phyloP scores from a whole-genome alignment of 2,329 filamentous ascomycete species.

The Aureobasidium musti region DNA sequence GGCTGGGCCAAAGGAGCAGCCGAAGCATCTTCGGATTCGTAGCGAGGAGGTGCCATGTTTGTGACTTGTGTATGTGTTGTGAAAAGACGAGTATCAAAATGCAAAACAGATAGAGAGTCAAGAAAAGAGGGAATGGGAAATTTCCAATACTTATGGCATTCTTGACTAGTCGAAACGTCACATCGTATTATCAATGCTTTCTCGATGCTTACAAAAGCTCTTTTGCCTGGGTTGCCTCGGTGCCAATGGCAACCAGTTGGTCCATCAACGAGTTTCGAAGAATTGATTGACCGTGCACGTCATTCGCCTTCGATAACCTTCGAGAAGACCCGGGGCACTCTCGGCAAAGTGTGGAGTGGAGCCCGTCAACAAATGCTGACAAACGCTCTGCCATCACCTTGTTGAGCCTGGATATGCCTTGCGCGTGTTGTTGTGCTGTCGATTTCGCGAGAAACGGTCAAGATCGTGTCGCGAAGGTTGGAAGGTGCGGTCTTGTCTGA shows the following conservation, averaged over 20 bases:
- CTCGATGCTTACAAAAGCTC: conserved; percentile 22
- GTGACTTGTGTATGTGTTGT: neutral
- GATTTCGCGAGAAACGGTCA: neutral
- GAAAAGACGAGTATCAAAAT: neutral
- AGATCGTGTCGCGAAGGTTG: neutral
- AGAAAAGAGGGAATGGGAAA: conserved; percentile 5
- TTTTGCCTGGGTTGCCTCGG: conserved; percentile 17
- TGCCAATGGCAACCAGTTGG: neutral
- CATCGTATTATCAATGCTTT: conserved; percentile 12
- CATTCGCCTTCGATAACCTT: conserved; percentile 26
- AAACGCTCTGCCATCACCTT: neutral
- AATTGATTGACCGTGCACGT: conserved; percentile 26
- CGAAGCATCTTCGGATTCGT: conserved; percentile 46
- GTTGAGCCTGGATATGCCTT: no score
- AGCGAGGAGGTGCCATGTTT: conserved; percentile 39
- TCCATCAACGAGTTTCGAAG: neutral
- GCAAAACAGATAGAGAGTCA: neutral
- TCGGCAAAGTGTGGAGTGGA: conserved; percentile 19
- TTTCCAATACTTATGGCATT: conserved; percentile 9
- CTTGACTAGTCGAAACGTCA: conserved; percentile 22
- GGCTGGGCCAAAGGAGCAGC: conserved; percentile 47
- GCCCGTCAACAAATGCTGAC: conserved; percentile 14
- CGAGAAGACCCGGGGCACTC: conserved; percentile 14
- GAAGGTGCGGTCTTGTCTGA: neutral
- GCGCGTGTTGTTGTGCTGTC: no score